A percentile compares a stretch with the other conserved stretches of the same genome.
phyloP scores from a whole-genome alignment of 768 basidiomycete species.

The Lentinus brumalis region DNA sequence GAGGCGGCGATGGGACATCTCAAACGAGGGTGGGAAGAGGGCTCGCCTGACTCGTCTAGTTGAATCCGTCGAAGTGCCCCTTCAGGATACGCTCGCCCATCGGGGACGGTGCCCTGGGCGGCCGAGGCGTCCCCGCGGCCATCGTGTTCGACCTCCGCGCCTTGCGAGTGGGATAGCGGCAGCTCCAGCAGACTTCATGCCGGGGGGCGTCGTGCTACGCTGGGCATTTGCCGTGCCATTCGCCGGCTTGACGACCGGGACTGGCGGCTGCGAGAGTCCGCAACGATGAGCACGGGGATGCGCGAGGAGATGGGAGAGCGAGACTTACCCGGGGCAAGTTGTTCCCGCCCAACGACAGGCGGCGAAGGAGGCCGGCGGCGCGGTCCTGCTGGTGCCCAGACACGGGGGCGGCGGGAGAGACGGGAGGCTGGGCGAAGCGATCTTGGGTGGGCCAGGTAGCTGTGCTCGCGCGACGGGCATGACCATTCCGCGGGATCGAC shows the following conservation, averaged over 20 bases:
- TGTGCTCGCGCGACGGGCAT: slow-evolving; percentile 59
- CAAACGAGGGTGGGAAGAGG: not conserved
- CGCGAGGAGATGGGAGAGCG: not conserved
- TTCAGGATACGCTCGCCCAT: slow-evolving; percentile 92
- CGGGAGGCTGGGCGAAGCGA: slow-evolving; percentile 47
- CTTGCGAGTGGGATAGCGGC: slow-evolving; percentile 28
- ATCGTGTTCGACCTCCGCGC: slow-evolving; percentile 62
- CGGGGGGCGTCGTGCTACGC: slow-evolving; percentile 24
- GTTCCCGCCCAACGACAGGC: slow-evolving; percentile 68
- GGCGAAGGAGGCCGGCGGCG: slow-evolving; percentile 69
- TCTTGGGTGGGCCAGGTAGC: slow-evolving; percentile 47
- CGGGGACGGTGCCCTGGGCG: slow-evolving; percentile 66
- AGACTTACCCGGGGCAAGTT: slow-evolving; percentile 55
- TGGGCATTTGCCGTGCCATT: slow-evolving; percentile 4
- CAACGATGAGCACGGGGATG: slow-evolving; percentile 32
- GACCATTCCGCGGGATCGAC: slow-evolving; percentile 3
- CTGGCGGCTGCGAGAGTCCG: slow-evolving; percentile 13
- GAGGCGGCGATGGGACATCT: not conserved
- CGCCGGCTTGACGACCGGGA: slow-evolving; percentile 13
- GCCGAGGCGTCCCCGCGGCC: slow-evolving; percentile 51
- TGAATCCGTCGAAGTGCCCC: slow-evolving; percentile 91
- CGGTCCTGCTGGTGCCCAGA: slow-evolving; percentile 57
- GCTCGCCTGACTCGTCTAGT: slow-evolving; percentile 40
- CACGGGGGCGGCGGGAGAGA: slow-evolving; percentile 40
- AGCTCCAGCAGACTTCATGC: slow-evolving; percentile 15